Base-by-base conservation (phyloP, 495 filamentous ascomycete genomes). In the Aspergillus diversus region DNA sequence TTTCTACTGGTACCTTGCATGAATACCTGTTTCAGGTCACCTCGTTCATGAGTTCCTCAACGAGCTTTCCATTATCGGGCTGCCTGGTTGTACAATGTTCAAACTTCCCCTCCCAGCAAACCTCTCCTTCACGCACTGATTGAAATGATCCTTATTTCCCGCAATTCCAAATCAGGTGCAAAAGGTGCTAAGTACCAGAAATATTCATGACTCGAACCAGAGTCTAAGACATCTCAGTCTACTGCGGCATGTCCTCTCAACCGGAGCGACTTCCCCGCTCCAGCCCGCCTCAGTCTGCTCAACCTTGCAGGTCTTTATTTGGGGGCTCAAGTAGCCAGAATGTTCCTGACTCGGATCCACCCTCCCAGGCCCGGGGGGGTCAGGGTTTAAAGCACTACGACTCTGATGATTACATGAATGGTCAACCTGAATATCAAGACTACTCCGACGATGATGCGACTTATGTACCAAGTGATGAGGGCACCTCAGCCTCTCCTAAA, bases 191-290 rank as follows among this genome's bases (percentile, higher is more conserved):
- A 27, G 21, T 27, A 27, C 21, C 21, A 27, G 2, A 27, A 27
- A 27, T 50, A 31, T 31, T 1, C 5, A 50, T 50, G 16, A 21
- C 11, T 50, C 0, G 21, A 4, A 5, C 11, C 9, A 50, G 1
- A 1, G n/a, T 17, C 16, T 50, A 27, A 11, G n/a, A 7, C 16
- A 31, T 12, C 16, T 17, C 5, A 34, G 43, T 49, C 5, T 13
- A 42, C 4, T 61, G 65, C 70, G 77, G 61, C 67, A 80, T 80
- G 77, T 80, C 75, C 67, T 73, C 71, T 42, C 65, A 67, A 43
- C 69, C 69, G 32, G 69, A 67, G 47, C 61, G 59, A 11, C 57
- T 46, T 13, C 72, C 72, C 11, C 66, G 66, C 17, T 69, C 68
- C n/a, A 42, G 50, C 15, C 72, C 72, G 9, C 76, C 76, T 15